Evolutionary conservation across 192 early-diverging fungal species (phyloP), one percentile per base, ranked within the genome.

Genomic region (Radiomyces spectabilis): DNA sequence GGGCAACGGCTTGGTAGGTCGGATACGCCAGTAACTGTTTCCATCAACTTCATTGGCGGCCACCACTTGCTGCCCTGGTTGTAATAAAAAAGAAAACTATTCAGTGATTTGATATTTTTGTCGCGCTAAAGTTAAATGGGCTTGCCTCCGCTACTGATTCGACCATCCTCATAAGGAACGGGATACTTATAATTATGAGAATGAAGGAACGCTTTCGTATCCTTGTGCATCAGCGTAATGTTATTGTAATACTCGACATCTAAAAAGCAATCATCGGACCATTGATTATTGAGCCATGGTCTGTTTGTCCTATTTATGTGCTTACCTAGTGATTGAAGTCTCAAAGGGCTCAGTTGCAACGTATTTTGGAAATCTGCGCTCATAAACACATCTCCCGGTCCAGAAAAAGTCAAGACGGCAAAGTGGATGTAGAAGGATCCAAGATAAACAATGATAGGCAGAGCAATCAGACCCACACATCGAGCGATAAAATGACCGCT

Each of bases 351-450:
- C 37, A 93, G 93, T 16, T 69, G 54, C 8, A 95, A 74, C 15
- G 80, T 82, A 19, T 85, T 86, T 53, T 98, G 92, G 75, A 98
- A 98, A 42, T 76, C 73, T 19, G 89, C 73, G 21, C 81, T 86
- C 88, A 97, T 92, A 71, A 94, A 95, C 31, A 80, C 80, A 73
- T 98, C 95, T 38, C 95, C 95, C 22, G 93, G 84, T 6, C 95
- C 95, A 57, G 77, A 77, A 55, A 77, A 77, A 21, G 74, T 81
- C 44, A 98, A 71, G 25, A 95, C 69, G 6, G 74, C 76, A 80
- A 98, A 98, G 63, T 98, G 95, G 34, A 98, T 65, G 65, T 85
- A 91, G 68, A 98, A 98, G 77, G 86, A 92, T 22, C 80, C 78
- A 21, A 91, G 62, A 55, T 97, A 98, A 5, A 96, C 55, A 7